Percentiles rank a stretch among this genome's conserved stretches.
phyloP scores from a whole-genome alignment of 2,329 filamentous ascomycete species.

The Saccharata proteae region DNA sequence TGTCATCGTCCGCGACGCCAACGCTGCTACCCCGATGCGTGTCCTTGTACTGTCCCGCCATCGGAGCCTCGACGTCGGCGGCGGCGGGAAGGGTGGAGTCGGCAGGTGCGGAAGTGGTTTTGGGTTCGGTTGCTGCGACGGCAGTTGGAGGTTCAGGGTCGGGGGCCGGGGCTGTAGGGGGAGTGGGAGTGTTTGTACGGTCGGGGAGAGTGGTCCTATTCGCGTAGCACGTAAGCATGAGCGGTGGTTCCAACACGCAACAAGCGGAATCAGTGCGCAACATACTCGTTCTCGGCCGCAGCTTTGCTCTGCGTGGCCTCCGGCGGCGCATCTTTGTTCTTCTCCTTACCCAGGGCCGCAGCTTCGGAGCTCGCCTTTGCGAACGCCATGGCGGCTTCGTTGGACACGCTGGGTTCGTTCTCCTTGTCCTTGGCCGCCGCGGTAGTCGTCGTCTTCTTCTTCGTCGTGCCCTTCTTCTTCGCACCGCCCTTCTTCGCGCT shows the following conservation, averaged over 20 bases:
- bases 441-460: slow-evolving; percentile 6
- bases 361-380: slow-evolving; percentile 24
- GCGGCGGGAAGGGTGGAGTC: background rate
- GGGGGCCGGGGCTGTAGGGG: too few relatives aligned
- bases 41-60: slow-evolving; percentile 1
- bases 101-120: background rate
- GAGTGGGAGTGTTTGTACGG: background rate
- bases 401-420: slow-evolving; percentile 17
- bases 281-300: slow-evolving; percentile 21
- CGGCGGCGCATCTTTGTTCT: slow-evolving; percentile 20
- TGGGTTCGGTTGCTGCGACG: background rate
- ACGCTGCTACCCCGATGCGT: slow-evolving; percentile 16
- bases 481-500: background rate
- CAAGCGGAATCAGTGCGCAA: slow-evolving; percentile 9
- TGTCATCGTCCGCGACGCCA: slow-evolving; percentile 15
- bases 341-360: slow-evolving; percentile 22
- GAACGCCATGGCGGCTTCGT: slow-evolving; percentile 24
- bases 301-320: slow-evolving; percentile 24
- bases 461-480: too few relatives aligned
- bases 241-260: slow-evolving; percentile 2
- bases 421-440: slow-evolving; percentile 10
- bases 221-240: slow-evolving; percentile 17
- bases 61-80: background rate
- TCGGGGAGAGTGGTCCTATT: slow-evolving; percentile 6
- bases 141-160: background rate